Base-by-base conservation (phyloP, 2,329 filamentous ascomycete genomes). In the Didymella pinodella region DNA sequence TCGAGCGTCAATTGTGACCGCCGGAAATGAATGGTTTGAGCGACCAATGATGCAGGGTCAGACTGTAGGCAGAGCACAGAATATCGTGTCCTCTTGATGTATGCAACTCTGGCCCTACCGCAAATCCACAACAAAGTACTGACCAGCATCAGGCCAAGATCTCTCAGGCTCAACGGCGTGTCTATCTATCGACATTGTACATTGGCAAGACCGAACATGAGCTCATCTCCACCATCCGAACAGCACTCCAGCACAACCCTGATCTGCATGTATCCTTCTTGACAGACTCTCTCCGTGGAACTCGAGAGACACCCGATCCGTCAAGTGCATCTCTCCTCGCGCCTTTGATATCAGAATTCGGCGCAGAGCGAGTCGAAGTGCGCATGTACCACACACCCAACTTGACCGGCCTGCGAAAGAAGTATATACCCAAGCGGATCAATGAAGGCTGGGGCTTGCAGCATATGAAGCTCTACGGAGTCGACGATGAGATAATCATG, bases 321-420 rank as follows among this genome's bases (percentile, higher is more conserved):
- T 96, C 93, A 65, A 95, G 90, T 77, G 95, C 93, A 2, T 97
- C 93, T 11, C 83, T 99, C 12, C 84, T 99, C 36, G 91, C 89
- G 6, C 90, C 93, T 0, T 81, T 99, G n/a, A 84, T 97, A 11
- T 79, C 84, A 7, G 92, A 97, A 68, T 96, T 97, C 78, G 93
- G 94, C 0, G 75, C 88, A 4, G 88, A 91, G 1, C 86, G 94
- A 36, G 93, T 99, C 40, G 92, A 97, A 72, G 88, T 99, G 63
- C 90, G 93, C 68, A 96, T 99, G 93, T 99, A 96, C 74, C 95
- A 99, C 78, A 99, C 95, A 0, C 95, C 95, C 0, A 99, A 99
- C 71, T 79, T 99, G 64, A 96, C 91, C 2, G 95, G 95, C 0
- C 68, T 96, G 57, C 86, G 89, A 49, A 98, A 98, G 79, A 88